Base-by-base conservation (phyloP, 495 filamentous ascomycete genomes). In the Cercophora samala region DNA sequence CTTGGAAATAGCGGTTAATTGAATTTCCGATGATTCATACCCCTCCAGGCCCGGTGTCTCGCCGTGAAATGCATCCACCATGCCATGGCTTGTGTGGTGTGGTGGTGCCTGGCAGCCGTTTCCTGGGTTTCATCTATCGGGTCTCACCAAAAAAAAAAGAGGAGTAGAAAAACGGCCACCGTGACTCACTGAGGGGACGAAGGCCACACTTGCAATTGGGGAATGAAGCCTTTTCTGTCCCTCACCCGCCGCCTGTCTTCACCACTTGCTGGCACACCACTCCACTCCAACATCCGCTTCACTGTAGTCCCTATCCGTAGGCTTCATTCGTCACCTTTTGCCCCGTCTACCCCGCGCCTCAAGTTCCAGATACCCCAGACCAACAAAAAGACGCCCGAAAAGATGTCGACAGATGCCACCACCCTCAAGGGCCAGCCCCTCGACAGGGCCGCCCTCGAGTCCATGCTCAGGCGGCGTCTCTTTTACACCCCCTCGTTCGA, bases 401-500 rank as follows among this genome's bases (percentile, higher is more conserved):
- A 80, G 79, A 75, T 79, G n/a, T 74, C 81, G 6, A 70, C 78
- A 6, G 37, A 46, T 46, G 72, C 88, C 58, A 90, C 90, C 53
- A 97, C 94, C 46, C 89, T 91, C 76, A 93, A 91, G 75, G 95
- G 94, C 69, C 87, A 94, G 82, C 87, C 90, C 74, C 88, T 99
- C 67, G 93, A 97, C 75, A 90, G 92, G 62, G 80, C 82, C 37
- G 78, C 84, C 29, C 85, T 97, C 72, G 95, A 97, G 70, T 89
- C 87, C 37, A 86, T 98, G 76, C 87, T 97, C 68, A 87, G 90
- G 65, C 89, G 93, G 64, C 89, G 93, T 77, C 82, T 94, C 79
- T 96, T 98, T 84, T 97, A 93, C 79, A 96, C 93, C 64, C 96
- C 93, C 58, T 87, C 92, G 60, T 99, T 97, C 77, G 95, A 97